Evolutionary conservation across 257 asterid species (phyloP), one percentile per base, ranked within the genome.

Genomic region (Solanum sparsipilum): DNA sequence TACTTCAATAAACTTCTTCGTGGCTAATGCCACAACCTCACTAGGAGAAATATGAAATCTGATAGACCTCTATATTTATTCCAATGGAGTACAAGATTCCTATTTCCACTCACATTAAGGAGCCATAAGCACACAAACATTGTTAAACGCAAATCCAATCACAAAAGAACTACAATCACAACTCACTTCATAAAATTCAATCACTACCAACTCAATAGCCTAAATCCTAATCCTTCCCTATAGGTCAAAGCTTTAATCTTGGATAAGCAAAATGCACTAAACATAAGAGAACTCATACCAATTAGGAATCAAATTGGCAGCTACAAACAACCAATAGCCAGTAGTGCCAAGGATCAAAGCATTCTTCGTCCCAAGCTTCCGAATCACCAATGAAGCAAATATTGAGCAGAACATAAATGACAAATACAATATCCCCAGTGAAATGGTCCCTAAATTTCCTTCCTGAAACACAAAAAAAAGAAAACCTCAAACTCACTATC

Each of bases 321-420:
- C 99, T 2, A 95, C 93, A 75, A 97, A 97, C 65, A 97, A 91
- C 98, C 96, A 96, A 87, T 97, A 97, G 25, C 99, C 99, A 89
- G 93, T 94, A 36, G 97, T 94, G 29, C 98, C 99, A 70, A 97
- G 98, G 85, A 97, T 79, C 94, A 97, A 88, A 84, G 99, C 93
- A 88, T 91, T 94, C 94, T 95, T 97, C 1, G 98, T 86, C 27
- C 98, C 98, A 91, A 97, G 92, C 88, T 92, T 95, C 90, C 92
- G 94, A 89, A 97, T 98, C 89, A 97, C 95, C 89, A 93, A 79
- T 7, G 99, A 95, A 90, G 99, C 97, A 90, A 95, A 52, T 60
- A 94, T 34, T 39, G 99, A 94, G 88, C 93, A 97, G 52, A 95
- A 75, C 1, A 97, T 94, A 87, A 97, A 96, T 9, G 99, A 97